Base-by-base conservation (phyloP, 2,329 filamentous ascomycete genomes). In the Catunica adiposa region DNA sequence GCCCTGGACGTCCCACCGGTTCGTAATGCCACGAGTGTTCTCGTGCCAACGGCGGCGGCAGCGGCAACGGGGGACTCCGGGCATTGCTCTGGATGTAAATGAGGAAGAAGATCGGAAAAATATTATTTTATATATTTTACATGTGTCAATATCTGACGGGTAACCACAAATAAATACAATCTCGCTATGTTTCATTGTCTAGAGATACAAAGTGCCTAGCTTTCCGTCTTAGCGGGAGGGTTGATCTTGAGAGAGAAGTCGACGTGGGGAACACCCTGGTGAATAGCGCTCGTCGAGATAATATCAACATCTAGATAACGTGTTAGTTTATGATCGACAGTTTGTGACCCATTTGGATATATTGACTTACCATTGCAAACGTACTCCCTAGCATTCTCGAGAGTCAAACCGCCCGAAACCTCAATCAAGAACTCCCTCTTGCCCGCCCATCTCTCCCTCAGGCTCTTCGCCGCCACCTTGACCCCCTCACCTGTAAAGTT, bases 231-330 rank as follows among this genome's bases (percentile, higher is more conserved):
- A n/a, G 47, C 47, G 20, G 59, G 60, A 34, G 53, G 54, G 23
- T 58, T 58, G 60, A 98, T 89, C 73, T 98, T 98, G 62, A 98
- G 75, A 3, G 89, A 96, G 67, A 96, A 97, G 68, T 98, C 92
- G 48, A 98, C 82, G 66, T 96, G 89, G 29, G 85, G 80, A 2
- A 94, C 88, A 2, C 92, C 90, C 71, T 98, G 92, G 65, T 98
- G 92, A 64, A 98, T 96, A 54, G 86, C 90, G 66, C 89, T 96
- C 46, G 90, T 96, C 46, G 89, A 96, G 62, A 97, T 82, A 62
- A 98, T 89, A 69, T 98, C 92, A 62, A 98, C 82, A 69, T 97
- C 89, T 76, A 69, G 25, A 44, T 8, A 23, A 25, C 15, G n/a
- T 61, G 62, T 64, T 54, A 65, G 60, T 48, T 53, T 51, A 48